Conservation (phyloP, 2,329 filamentous ascomycete genomes). For the Colletotrichum endophyticum region DNA sequence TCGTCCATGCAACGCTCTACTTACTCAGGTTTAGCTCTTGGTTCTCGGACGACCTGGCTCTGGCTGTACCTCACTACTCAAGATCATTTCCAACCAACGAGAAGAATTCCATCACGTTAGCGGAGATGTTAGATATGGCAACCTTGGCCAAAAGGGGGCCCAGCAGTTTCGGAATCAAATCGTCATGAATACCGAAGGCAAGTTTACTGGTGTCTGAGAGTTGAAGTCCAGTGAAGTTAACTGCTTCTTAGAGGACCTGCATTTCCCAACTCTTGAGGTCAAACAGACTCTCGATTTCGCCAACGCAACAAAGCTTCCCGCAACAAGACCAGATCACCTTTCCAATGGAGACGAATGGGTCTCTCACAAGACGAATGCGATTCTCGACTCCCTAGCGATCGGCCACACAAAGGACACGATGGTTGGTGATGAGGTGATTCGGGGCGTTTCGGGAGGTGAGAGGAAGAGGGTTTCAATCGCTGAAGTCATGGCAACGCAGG, state of each 20-base stretch:
- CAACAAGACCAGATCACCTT: slow-evolving; percentile 50
- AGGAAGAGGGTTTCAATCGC: slow-evolving; percentile 78
- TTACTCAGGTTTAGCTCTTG: slow-evolving; percentile 26
- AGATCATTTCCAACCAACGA: slow-evolving; percentile 32
- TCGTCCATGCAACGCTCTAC: background rate
- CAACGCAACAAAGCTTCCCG: slow-evolving; percentile 66
- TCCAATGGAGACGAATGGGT: slow-evolving; percentile 21
- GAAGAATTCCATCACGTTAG: slow-evolving; percentile 30
- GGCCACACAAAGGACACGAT: slow-evolving; percentile 70
- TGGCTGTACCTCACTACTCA: slow-evolving; percentile 34
- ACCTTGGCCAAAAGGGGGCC: slow-evolving; percentile 26
- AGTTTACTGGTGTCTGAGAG: background rate
- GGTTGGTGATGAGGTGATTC: slow-evolving; percentile 72
- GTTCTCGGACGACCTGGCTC: slow-evolving; percentile 36
- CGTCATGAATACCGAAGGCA: slow-evolving; percentile 34
- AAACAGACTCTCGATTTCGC: slow-evolving; percentile 72
- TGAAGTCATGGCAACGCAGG: slow-evolving; percentile 57
- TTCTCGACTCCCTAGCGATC: slow-evolving; percentile 66
- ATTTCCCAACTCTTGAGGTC: slow-evolving; percentile 73
- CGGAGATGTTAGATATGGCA: slow-evolving; percentile 30
- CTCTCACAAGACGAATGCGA: slow-evolving; percentile 33
- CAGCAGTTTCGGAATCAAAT: slow-evolving; percentile 30
- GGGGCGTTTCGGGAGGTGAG: slow-evolving; percentile 67
- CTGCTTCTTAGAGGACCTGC: slow-evolving; percentile 52
- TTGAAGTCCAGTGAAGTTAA: background rate